Percentiles rank a stretch among this genome's conserved stretches.
phyloP scores from a whole-genome alignment of 306 rosid genomes.

The Citrullus amarus region DNA sequence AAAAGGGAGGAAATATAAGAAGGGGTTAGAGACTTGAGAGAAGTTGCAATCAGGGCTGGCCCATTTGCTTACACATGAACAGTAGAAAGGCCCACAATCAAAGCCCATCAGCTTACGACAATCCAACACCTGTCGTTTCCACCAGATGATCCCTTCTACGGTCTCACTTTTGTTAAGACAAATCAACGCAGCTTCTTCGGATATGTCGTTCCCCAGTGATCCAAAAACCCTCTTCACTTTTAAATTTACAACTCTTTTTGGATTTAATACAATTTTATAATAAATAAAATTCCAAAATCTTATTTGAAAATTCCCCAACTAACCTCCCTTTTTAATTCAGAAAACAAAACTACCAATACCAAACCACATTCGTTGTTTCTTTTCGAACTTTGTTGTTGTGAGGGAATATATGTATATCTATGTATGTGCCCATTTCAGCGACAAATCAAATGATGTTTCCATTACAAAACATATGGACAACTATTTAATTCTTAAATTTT shows the following conservation, averaged over 20 bases:
- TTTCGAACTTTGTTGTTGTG: too few relatives aligned
- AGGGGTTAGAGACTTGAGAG: neutral
- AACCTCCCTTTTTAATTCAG: neutral
- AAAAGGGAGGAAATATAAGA: neutral
- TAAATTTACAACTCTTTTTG: neutral
- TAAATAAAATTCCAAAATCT: too few relatives aligned
- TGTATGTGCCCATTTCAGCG: neutral
- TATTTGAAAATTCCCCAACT: neutral
- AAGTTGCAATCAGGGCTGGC: neutral
- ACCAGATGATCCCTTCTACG: neutral
- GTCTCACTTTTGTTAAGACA: neutral
- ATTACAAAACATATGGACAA: neutral
- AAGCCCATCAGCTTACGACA: neutral
- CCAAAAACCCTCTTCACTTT: too few relatives aligned
- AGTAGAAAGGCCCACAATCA: neutral
- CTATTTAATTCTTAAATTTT: too few relatives aligned
- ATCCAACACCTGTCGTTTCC: slow-evolving; percentile 1
- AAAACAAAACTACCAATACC: neutral
- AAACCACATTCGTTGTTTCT: too few relatives aligned
- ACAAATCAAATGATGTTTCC: neutral
- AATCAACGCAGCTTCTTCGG: neutral
- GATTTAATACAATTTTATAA: too few relatives aligned
- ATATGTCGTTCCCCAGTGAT: neutral
- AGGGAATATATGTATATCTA: too few relatives aligned
- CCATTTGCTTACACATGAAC: neutral